These are phyloP conservation scores for Trichoderma asperelloides DNA, from an alignment of 495 filamentous ascomycete genomes.

Conservation along the genomic window DNA sequence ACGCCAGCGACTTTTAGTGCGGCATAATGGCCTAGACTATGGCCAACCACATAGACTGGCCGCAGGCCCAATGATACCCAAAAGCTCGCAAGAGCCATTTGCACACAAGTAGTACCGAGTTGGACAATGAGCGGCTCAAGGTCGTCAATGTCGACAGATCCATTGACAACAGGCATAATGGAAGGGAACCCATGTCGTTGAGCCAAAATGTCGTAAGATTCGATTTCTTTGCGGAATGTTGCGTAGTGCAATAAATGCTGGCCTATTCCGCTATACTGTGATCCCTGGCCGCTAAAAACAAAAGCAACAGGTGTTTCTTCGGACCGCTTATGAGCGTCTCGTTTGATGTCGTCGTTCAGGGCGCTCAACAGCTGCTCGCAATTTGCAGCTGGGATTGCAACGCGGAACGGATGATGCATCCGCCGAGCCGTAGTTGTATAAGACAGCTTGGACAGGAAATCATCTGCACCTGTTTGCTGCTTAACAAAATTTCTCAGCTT, in stretches of 20 bases:
- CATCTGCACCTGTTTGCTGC: slow-evolving; percentile 35
- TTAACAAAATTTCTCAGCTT: slow-evolving; percentile 45
- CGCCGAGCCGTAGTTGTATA: slow-evolving; percentile 79
- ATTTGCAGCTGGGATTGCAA: slow-evolving; percentile 49
- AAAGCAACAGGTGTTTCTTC: slow-evolving; percentile 46
- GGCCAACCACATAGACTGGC: slow-evolving; percentile 71
- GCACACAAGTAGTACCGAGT: slow-evolving; percentile 65
- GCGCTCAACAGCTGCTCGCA: slow-evolving; percentile 14
- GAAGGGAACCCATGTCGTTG: slow-evolving; percentile 62
- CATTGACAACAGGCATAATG: slow-evolving; percentile 58
- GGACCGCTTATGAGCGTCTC: slow-evolving; percentile 21
- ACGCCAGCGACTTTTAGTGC: slow-evolving; percentile 76
- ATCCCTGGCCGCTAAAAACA: slow-evolving; percentile 64
- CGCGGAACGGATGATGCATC: slow-evolving; percentile 72
- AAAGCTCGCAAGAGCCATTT: slow-evolving; percentile 76
- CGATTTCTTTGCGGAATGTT: slow-evolving; percentile 63
- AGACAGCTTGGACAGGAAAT: slow-evolving; percentile 49
- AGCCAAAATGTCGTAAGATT: slow-evolving; percentile 60
- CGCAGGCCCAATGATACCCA: slow-evolving; percentile 73
- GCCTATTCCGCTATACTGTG: slow-evolving; percentile 58
- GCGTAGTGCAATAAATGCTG: slow-evolving; percentile 56
- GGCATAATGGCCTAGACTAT: slow-evolving; percentile 83
- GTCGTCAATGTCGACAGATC: slow-evolving; percentile 46
- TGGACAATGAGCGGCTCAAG: slow-evolving; percentile 71
- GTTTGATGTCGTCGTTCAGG: slow-evolving; percentile 35